phyloP scores from a whole-genome alignment of 805 yeast genomes.

The Metschnikowia cerradonensis region DNA sequence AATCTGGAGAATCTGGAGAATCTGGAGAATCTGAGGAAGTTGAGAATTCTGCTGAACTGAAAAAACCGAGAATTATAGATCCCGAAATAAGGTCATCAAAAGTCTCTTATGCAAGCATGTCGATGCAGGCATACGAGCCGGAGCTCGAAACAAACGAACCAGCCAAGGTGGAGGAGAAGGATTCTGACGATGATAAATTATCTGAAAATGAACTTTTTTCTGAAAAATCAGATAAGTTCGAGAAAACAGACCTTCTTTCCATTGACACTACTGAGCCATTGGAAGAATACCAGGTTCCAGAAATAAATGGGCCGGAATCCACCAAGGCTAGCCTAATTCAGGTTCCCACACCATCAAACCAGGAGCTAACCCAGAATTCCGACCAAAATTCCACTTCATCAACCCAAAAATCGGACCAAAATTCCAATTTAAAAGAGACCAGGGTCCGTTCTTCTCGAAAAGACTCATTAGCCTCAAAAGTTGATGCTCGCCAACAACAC shows the following conservation, averaged over 20 bases:
- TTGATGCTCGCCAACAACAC: constrained; percentile 34
- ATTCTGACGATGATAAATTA: neutral
- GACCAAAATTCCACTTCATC: no score
- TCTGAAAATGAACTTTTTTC: neutral
- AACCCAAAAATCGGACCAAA: no score
- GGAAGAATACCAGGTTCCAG: constrained; percentile 9
- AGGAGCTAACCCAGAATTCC: no score
- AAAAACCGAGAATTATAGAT: neutral
- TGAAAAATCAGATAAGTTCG: neutral
- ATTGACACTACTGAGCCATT: constrained; percentile 10
- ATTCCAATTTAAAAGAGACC: no score
- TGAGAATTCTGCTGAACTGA: neutral
- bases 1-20: neutral
- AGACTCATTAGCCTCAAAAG: constrained; percentile 14
- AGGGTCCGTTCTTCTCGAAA: constrained; percentile 5
- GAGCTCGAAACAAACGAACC: neutral
- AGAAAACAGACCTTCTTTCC: constrained; percentile 1
- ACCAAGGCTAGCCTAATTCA: no score
- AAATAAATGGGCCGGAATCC: neutral
- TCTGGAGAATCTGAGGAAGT: neutral
- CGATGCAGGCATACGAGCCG: constrained; percentile 3
- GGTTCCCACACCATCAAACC: no score
- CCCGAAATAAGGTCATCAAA: neutral
- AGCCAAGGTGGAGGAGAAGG: neutral
- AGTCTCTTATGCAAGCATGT: neutral